Evolutionary conservation across 306 rosid genomes (phyloP), one percentile per base, ranked within the genome.

Genomic region (Vigna unguiculata): DNA sequence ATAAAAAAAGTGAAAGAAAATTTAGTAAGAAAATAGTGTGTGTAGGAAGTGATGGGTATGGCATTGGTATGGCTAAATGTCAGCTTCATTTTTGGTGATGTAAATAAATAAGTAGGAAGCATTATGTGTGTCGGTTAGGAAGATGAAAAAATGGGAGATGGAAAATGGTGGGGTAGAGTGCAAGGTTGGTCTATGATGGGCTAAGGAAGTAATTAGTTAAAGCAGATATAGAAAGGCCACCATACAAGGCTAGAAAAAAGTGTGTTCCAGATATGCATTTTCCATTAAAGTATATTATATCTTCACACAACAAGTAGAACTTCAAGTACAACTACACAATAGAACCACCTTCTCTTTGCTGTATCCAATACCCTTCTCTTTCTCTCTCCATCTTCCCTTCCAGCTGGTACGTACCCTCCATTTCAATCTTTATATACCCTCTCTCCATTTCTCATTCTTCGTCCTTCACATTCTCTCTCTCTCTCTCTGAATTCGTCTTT

Each of bases 401-500:
- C 89, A 85, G 84, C 84, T 81, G 70, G 80, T 79, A 55, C 75
- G 61, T 76, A 48, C 80, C 78, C 87, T 63, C 86, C 77, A 71
- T 60, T 74, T 49, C 85, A 71, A 71, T 77, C 85, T 86, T 87
- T 89, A 80, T 88, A 94, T 87, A 87, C 63, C 83, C 82, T 83
- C 49, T 46, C 2, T 69, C 82, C 71, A 77, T 76, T 9, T 83
- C 57, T 52, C 84, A 75, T 79, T 67, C 75, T 45, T 69, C 81
- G 15, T 34, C 57, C 83, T 65, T 77, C 69, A n/a, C 85, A 62
- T 55, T 79, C 72, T 21, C 51, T 73, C 9, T 80, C 19, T 84
- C 83, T 75, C 92, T 88, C 91, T 86, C 48, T 86, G 75, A 84
- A 82, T 88, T 88, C 90, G 90, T 89, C 84, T 63, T 67, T 14